Conservation (phyloP, 2,329 filamentous ascomycete genomes). For the Camptophora hylomeconis region DNA sequence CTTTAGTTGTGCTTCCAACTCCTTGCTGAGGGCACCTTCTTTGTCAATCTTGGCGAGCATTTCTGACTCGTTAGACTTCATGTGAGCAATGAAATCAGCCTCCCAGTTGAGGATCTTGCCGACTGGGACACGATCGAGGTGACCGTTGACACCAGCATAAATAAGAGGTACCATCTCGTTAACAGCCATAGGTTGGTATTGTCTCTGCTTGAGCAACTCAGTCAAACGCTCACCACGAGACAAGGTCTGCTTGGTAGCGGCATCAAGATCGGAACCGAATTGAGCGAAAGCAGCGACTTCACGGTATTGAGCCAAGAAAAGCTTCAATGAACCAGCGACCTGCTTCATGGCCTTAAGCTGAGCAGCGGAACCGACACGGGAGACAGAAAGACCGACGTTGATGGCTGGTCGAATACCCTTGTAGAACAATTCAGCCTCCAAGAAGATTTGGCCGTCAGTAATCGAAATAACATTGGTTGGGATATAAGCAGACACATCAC, state of each 20-base stretch:
- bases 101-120: slow-evolving; percentile 88
- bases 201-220: slow-evolving; percentile 99
- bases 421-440: slow-evolving; percentile 99
- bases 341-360: slow-evolving; percentile 99
- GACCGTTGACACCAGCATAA: slow-evolving; percentile 97
- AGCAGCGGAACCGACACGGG: slow-evolving; percentile 97
- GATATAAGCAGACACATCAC: slow-evolving; percentile 99
- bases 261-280: slow-evolving; percentile 99
- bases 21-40: slow-evolving; percentile 94
- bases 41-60: slow-evolving; percentile 79
- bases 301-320: slow-evolving; percentile 99
- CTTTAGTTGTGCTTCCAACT: slow-evolving; percentile 52
- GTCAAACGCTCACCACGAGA: slow-evolving; percentile 96
- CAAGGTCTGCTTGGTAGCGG: slow-evolving; percentile 96
- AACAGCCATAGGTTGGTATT: slow-evolving; percentile 96
- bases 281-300: slow-evolving; percentile 98
- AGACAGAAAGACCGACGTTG: slow-evolving; percentile 99
- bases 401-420: slow-evolving; percentile 99
- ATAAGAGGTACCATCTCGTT: slow-evolving; percentile 99
- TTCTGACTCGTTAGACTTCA: slow-evolving; percentile 80
- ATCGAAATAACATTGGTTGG: slow-evolving; percentile 99
- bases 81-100: slow-evolving; percentile 80
- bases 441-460: slow-evolving; percentile 98
- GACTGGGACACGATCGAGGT: slow-evolving; percentile 80
- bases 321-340: slow-evolving; percentile 98